These are phyloP conservation scores for Oryza nivara DNA, from an alignment of 176 grass and related monocot species.

Conservation along the genomic window DNA sequence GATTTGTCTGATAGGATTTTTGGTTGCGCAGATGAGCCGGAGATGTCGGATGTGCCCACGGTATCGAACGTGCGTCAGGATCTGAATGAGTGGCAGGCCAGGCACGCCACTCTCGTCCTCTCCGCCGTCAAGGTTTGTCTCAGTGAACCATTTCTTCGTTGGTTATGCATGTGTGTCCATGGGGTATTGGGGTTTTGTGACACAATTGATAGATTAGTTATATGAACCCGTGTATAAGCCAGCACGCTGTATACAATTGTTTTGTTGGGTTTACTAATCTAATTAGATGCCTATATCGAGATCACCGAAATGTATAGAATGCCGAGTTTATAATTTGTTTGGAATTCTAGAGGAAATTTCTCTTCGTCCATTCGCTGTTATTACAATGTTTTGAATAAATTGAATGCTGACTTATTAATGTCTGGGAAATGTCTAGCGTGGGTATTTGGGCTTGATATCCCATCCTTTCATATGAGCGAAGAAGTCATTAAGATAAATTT, in stretches of 20 bases:
- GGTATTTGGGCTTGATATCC: not conserved
- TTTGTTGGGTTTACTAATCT: conserved; percentile 3
- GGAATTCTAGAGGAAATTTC: not conserved
- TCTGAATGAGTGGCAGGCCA: conserved; percentile 97
- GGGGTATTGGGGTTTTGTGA: conserved; percentile 8
- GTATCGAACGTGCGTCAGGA: conserved; percentile 98
- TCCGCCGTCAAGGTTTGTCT: conserved; percentile 79
- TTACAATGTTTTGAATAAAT: not conserved
- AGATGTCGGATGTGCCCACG: conserved; percentile 65
- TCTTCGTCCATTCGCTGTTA: not conserved
- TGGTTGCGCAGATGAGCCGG: conserved; percentile 68
- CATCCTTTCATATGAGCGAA: not conserved
- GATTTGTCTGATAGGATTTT: conserved; percentile 23
- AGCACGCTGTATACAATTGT: not conserved
- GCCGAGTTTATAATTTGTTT: not conserved
- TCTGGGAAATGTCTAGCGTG: not conserved
- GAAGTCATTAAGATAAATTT: conserved; percentile 14
- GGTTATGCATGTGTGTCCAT: conserved; percentile 4
- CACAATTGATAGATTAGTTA: not conserved
- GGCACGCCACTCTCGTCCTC: conserved; percentile 84
- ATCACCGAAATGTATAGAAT: not conserved
- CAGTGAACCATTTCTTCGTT: conserved; percentile 18
- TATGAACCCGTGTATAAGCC: not conserved
- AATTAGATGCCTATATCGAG: not conserved
- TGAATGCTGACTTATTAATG: conserved; percentile 2